Evolutionary conservation across 805 yeast genomes (phyloP).

Genomic region (Lachancea nothofagi): DNA sequence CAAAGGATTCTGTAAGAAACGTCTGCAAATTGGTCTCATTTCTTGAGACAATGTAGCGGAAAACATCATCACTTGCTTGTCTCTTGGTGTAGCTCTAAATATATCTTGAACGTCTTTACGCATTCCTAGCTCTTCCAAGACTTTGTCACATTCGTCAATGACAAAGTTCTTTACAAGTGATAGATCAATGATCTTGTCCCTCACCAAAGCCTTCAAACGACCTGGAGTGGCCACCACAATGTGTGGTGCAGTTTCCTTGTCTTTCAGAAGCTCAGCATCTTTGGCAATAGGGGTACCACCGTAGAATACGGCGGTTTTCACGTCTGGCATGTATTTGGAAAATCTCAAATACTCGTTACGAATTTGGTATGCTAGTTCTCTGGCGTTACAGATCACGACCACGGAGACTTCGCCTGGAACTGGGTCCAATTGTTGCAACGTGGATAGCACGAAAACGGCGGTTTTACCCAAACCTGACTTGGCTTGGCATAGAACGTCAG

Average conservation of each 20-base stretch:
- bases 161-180: constrained; percentile 90
- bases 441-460: constrained; percentile 93
- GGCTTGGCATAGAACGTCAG: constrained; percentile 97
- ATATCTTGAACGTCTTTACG: constrained; percentile 98
- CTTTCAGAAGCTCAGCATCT: constrained; percentile 82
- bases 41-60: constrained; percentile 93
- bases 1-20: constrained; percentile 95
- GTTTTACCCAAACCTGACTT: constrained; percentile 99
- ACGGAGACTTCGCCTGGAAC: constrained; percentile 95
- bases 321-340: constrained; percentile 98
- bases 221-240: constrained; percentile 98
- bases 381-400: constrained; percentile 93
- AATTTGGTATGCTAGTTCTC: constrained; percentile 98
- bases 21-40: constrained; percentile 93
- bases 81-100: constrained; percentile 95
- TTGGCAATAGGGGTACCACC: constrained; percentile 88
- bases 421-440: constrained; percentile 95
- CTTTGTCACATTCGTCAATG: constrained; percentile 98
- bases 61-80: constrained; percentile 99
- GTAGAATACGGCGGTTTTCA: constrained; percentile 91
- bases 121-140: constrained; percentile 86
- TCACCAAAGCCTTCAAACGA: constrained; percentile 87
- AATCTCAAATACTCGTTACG: constrained; percentile 95
- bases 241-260: constrained; percentile 93
- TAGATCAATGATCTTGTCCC: constrained; percentile 83